phyloP scores from a whole-genome alignment of 2,329 filamentous ascomycete species.

The Akanthomyces dipterigenus region DNA sequence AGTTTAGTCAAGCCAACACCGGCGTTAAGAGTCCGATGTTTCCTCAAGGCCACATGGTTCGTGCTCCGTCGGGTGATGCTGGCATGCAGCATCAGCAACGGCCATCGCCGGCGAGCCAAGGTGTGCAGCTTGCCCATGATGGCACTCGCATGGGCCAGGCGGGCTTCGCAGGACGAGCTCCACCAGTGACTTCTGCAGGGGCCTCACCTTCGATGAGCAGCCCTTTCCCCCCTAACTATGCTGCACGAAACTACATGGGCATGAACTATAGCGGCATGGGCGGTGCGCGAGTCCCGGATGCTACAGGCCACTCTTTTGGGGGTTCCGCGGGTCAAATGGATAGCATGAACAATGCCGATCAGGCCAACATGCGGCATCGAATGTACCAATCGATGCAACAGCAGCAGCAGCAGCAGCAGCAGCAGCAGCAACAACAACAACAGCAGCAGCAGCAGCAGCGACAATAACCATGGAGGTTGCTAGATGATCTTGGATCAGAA shows the following conservation, averaged over 20 bases:
- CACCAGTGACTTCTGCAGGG: background rate
- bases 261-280: constrained; percentile 5
- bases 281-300: background rate
- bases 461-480: background rate
- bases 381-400: constrained; percentile 13
- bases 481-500: background rate
- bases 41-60: constrained; percentile 7
- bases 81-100: constrained; percentile 10
- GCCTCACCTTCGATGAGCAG: constrained; percentile 8
- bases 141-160: background rate
- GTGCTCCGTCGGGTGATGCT: constrained; percentile 4
- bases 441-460: constrained; percentile 11
- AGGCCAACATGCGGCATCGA: constrained; percentile 9
- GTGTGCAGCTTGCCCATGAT: constrained; percentile 3
- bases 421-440: constrained; percentile 11
- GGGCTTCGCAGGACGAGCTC: background rate
- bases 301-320: constrained; percentile 5
- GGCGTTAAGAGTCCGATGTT: constrained; percentile 10
- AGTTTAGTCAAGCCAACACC: background rate
- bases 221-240: constrained; percentile 3
- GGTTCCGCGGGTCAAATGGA: constrained; percentile 7
- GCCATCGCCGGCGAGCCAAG: constrained; percentile 4
- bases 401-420: constrained; percentile 11
- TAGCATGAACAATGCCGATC: constrained; percentile 1
- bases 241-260: constrained; percentile 5